These are phyloP conservation scores for Penicillium polonicum DNA, from an alignment of 2,329 filamentous ascomycete species.

Conservation along the genomic window DNA sequence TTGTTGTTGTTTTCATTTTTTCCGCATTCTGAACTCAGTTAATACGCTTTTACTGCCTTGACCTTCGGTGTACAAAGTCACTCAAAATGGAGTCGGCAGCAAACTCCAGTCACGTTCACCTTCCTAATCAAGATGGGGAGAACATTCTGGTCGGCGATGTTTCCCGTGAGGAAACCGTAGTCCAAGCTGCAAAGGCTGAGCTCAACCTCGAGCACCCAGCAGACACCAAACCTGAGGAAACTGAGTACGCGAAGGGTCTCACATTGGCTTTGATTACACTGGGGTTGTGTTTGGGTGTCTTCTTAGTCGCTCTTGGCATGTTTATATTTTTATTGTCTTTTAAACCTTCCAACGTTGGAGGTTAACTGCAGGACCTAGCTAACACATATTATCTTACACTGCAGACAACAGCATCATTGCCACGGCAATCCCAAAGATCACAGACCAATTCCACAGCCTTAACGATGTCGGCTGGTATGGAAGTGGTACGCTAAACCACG, in stretches of 20 bases:
- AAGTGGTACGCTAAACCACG: conserved; percentile 29
- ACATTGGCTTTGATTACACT: neutral
- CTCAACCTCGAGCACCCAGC: neutral
- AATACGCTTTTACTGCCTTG: neutral
- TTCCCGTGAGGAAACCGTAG: neutral
- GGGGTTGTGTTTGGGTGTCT: neutral
- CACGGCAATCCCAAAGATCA: conserved; percentile 18
- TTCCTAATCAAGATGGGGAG: neutral
- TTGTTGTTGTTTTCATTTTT: no score
- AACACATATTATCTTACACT: neutral
- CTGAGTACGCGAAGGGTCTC: neutral
- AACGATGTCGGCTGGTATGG: conserved; percentile 65
- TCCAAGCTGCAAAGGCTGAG: neutral
- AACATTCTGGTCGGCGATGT: neutral
- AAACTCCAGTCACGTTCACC: neutral
- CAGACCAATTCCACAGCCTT: conserved; percentile 16
- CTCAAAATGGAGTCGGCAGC: neutral
- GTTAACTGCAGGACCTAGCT: neutral
- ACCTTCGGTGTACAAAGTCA: no score
- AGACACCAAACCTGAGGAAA: neutral
- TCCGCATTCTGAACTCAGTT: no score
- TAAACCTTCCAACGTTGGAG: neutral
- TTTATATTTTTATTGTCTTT: neutral
- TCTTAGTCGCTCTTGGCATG: conserved; percentile 1
- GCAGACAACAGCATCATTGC: conserved; percentile 6